These are phyloP conservation scores for Globisporangium radiosum DNA, from an alignment of 352 stramenopile genomes.

Conservation along the genomic window DNA sequence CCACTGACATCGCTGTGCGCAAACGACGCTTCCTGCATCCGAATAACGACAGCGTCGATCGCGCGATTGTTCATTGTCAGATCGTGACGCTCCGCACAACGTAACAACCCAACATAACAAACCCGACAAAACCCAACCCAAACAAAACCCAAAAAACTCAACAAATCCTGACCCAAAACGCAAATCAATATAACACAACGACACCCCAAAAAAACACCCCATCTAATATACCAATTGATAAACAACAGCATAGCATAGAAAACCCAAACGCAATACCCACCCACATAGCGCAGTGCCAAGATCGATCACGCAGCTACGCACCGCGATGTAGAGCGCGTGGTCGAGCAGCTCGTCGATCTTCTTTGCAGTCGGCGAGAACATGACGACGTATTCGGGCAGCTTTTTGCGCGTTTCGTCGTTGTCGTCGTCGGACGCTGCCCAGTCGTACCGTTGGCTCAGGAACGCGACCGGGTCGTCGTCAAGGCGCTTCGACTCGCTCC, in stretches of 20 bases:
- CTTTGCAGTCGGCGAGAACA: constrained; percentile 45
- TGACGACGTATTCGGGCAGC: constrained; percentile 59
- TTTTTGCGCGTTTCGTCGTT: constrained; percentile 13
- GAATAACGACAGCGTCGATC: background rate
- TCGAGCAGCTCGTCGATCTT: constrained; percentile 45
- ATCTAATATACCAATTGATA: too few relatives aligned
- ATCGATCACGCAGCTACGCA: constrained; percentile 10
- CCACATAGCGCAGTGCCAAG: background rate
- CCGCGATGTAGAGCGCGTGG: constrained; percentile 39
- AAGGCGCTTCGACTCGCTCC: constrained; percentile 63
- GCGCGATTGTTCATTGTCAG: too few relatives aligned
- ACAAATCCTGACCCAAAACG: too few relatives aligned
- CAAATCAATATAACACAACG: background rate
- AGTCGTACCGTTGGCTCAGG: constrained; percentile 45
- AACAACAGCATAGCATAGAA: too few relatives aligned
- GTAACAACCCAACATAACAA: too few relatives aligned
- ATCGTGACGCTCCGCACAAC: too few relatives aligned
- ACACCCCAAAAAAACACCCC: background rate
- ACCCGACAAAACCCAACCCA: too few relatives aligned
- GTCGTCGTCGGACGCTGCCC: constrained; percentile 15
- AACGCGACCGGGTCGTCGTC: constrained; percentile 46
- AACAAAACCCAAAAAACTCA: too few relatives aligned
- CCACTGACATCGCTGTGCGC: constrained; percentile 63
- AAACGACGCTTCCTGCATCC: constrained; percentile 42
- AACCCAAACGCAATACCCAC: background rate